These are phyloP conservation scores for Pleurotus tuoliensis DNA, from an alignment of 768 basidiomycete genomes.

Conservation along the genomic window DNA sequence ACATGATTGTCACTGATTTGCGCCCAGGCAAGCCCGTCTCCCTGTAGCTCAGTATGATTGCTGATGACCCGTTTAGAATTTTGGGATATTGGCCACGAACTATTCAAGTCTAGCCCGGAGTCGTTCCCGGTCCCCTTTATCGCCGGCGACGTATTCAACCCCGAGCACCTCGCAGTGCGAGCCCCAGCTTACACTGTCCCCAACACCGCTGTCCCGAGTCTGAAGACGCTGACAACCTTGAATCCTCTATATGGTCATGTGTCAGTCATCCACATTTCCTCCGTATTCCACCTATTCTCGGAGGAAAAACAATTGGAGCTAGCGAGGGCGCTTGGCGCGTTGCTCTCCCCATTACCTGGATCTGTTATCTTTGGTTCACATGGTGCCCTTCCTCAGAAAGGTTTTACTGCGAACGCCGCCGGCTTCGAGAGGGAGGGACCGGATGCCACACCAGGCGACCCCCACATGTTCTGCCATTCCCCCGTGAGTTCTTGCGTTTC, in stretches of 20 bases:
- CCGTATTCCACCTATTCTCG: conserved; percentile 34
- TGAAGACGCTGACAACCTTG: conserved; percentile 18
- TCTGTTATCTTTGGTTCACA: conserved; percentile 37
- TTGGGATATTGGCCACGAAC: conserved; percentile 44
- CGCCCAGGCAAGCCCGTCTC: conserved; percentile 12
- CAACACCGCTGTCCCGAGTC: conserved; percentile 8
- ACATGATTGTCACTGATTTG: conserved; percentile 21
- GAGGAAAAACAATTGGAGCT: conserved; percentile 27
- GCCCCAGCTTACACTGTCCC: conserved; percentile 6
- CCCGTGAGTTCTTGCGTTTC: conserved; percentile 11
- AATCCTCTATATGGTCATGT: conserved; percentile 36
- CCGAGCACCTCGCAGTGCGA: conserved; percentile 25
- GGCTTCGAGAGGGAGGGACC: conserved; percentile 2
- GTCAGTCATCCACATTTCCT: conserved; percentile 39
- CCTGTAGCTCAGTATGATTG: background rate
- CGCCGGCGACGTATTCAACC: conserved; percentile 38
- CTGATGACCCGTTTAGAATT: conserved; percentile 26
- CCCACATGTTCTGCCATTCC: conserved; percentile 34
- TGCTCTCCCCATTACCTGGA: conserved; percentile 29
- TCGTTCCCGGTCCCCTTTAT: conserved; percentile 41
- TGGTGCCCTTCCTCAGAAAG: conserved; percentile 28
- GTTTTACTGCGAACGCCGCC: conserved; percentile 12
- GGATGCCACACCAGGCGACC: background rate
- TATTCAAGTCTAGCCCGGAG: conserved; percentile 36
- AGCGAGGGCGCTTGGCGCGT: conserved; percentile 23